Base-by-base conservation (phyloP, 2,329 filamentous ascomycete genomes). In the Trichothecium roseum region DNA sequence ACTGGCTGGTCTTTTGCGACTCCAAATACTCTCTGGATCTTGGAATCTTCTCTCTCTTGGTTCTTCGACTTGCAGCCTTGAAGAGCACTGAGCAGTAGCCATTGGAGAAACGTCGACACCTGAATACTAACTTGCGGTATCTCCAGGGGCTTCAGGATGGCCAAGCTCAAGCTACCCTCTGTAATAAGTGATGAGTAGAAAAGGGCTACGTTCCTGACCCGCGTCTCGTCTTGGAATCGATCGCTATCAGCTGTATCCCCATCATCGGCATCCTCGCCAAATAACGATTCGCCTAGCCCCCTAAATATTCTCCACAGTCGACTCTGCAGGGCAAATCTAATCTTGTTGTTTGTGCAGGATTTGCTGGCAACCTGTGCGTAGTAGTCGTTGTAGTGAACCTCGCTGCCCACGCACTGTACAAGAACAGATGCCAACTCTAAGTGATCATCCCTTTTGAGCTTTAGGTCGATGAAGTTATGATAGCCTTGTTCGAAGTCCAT, bases 371-470 rank as follows among this genome's bases (percentile, higher is more conserved):
- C 79, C 1, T 94, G 66, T 0, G 84, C 84, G 54, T 98, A 98
- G 61, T 94, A 98, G 1, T 84, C 84, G 49, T 98, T 98, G 59
- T 95, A 94, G 1, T 69, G 68, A 38, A 80, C 68, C 59, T 96
- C 91, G 3, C 82, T 81, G 30, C 84, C 84, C 1, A 81, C 80
- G 52, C 88, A 95, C 46, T 91, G 87, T 8, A 95, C 71, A 18
- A 98, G 66, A 14, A 98, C 88, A 35, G 82, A 78, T 1, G 89
- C 81, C 22, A 96, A 83, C 54, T 96, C 89, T 17, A 80, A 72
- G 45, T 91, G 80, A 50, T 95, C 87, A 14, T 84, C 75, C 46
- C 80, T 84, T 60, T 91, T 95, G 32, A 98, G 69, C 26, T 78
- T 78, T 8, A 98, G 73, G 53, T 93, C 93, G 40, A 79, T 65